Evolutionary conservation across 1,139 yeast species (phyloP).

Genomic region (Keqinozyma sinolaborantium): DNA sequence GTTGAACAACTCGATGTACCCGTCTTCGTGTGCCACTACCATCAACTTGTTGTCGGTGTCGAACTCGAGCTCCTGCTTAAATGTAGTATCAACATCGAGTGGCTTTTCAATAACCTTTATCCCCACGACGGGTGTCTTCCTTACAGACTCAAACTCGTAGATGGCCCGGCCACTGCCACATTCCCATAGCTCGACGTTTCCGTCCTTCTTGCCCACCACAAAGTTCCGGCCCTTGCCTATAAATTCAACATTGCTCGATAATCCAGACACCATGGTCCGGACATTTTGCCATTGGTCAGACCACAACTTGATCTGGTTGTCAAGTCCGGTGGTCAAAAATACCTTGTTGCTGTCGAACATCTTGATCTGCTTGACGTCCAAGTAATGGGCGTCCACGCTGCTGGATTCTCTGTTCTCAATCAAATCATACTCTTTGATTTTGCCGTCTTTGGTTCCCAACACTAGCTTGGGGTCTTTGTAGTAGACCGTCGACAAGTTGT

Average conservation of each 20-base stretch:
- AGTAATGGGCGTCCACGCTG: constrained; percentile 39
- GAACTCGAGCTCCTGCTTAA: constrained; percentile 8
- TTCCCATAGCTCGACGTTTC: constrained; percentile 62
- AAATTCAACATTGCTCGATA: constrained; percentile 30
- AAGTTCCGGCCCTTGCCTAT: constrained; percentile 67
- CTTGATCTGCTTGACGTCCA: constrained; percentile 28
- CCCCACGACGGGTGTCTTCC: constrained; percentile 30
- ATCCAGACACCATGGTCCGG: constrained; percentile 36
- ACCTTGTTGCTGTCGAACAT: constrained; percentile 65
- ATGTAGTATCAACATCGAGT: constrained; percentile 1
- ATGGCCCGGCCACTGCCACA: constrained; percentile 52
- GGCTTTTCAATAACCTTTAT: constrained; percentile 8
- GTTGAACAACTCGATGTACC: constrained; percentile 28
- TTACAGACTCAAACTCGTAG: constrained; percentile 31
- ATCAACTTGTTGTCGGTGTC: constrained; percentile 25
- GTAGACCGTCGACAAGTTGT: constrained; percentile 6
- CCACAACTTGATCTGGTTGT: constrained; percentile 59
- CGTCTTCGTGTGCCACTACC: constrained; percentile 45
- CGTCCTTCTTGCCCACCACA: constrained; percentile 49
- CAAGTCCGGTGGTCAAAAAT: constrained; percentile 51
- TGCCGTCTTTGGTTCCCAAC: constrained; percentile 45
- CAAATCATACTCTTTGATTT: constrained; percentile 18
- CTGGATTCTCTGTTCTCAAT: constrained; percentile 10
- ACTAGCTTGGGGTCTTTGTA: constrained; percentile 14
- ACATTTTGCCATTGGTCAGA: constrained; percentile 43